Evolutionary conservation across 2,329 filamentous ascomycete species (phyloP).

Genomic region (Ceratocystis colombiana): DNA sequence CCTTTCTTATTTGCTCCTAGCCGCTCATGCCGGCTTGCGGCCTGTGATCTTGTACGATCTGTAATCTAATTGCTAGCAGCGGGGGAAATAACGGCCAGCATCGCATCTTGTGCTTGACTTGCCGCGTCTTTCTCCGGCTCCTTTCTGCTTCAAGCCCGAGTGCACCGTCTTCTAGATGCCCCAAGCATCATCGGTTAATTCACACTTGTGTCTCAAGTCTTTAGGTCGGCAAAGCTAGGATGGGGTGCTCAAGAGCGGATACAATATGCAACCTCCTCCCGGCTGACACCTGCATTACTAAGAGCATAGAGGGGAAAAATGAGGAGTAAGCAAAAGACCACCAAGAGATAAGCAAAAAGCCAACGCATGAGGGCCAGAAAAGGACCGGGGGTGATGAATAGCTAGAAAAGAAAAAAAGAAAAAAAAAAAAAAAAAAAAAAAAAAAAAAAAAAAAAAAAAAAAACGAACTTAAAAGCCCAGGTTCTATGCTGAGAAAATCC

Average conservation of each 20-base stretch:
- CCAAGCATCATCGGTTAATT: constrained; percentile 1
- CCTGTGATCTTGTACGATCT: not conserved
- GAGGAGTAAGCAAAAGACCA: not conserved
- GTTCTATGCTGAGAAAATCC: too few species aligned
- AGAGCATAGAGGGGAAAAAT: not conserved
- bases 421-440: not conserved
- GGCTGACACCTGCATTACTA: not conserved
- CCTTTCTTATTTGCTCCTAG: not conserved
- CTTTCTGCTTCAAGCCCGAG: not conserved
- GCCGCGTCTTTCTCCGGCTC: not conserved
- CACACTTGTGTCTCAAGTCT: not conserved
- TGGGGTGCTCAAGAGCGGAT: not conserved
- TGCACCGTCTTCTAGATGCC: not conserved
- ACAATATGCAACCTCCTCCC: not conserved
- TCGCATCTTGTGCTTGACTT: not conserved
- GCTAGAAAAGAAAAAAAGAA: not conserved
- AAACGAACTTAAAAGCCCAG: not conserved
- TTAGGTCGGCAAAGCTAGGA: not conserved
- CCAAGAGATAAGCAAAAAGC: not conserved
- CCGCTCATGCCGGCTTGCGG: not conserved
- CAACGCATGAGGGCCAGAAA: not conserved
- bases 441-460: not conserved
- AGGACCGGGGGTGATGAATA: not conserved
- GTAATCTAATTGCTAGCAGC: not conserved
- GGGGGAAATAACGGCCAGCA: too few species aligned